Evolutionary conservation across 495 filamentous ascomycete species (phyloP).

Genomic region (Schizothecium vesticola): DNA sequence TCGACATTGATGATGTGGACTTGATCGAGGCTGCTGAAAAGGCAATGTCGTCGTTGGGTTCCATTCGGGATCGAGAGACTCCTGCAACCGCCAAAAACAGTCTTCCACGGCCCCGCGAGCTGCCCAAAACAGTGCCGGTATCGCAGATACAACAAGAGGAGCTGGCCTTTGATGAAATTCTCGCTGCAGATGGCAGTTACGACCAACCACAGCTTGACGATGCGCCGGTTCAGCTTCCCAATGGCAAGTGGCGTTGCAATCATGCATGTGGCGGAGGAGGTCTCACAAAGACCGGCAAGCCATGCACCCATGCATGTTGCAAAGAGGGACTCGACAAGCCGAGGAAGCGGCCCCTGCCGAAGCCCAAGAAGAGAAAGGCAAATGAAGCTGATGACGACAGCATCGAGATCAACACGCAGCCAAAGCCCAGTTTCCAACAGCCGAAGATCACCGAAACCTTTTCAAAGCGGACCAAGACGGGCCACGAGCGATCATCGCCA

Average conservation of each 20-base stretch:
- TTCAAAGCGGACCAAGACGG: neutral
- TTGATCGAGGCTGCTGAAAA: slow-evolving; percentile 23
- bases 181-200: slow-evolving; percentile 17
- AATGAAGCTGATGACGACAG: neutral
- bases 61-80: slow-evolving; percentile 3
- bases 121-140: slow-evolving; percentile 6
- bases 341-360: slow-evolving; percentile 51
- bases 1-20: slow-evolving; percentile 20
- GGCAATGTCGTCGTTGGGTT: neutral
- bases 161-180: slow-evolving; percentile 26
- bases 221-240: slow-evolving; percentile 54
- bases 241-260: slow-evolving; percentile 85
- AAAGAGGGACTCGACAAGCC: slow-evolving; percentile 79
- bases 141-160: neutral
- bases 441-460: neutral
- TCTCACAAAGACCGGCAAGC: slow-evolving; percentile 52
- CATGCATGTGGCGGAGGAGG: slow-evolving; percentile 68
- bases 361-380: slow-evolving; percentile 22
- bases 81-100: neutral
- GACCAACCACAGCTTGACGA: slow-evolving; percentile 19
- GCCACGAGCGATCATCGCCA: no score
- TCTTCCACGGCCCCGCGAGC: neutral
- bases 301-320: slow-evolving; percentile 69
- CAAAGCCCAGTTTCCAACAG: neutral
- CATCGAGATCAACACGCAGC: neutral